Evolutionary conservation across 179 eudicot genomes (phyloP).

Genomic region (Patellifolia procumbens): DNA sequence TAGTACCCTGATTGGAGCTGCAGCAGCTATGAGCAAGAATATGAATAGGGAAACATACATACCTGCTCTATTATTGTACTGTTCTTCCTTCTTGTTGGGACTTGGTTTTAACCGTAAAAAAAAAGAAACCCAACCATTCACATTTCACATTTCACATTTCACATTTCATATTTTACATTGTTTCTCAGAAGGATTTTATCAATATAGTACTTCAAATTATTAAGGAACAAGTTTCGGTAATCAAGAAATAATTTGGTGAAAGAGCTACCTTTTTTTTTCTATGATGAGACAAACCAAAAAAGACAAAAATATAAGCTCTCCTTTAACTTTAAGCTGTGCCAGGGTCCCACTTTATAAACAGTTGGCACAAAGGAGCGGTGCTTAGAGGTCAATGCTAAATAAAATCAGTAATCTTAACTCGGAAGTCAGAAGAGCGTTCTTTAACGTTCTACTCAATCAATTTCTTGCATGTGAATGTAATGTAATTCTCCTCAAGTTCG

Average conservation of each 20-base stretch:
- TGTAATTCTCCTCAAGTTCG: background rate
- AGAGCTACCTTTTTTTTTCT: background rate
- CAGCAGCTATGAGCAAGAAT: background rate
- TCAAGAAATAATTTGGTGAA: background rate
- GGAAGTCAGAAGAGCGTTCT: background rate
- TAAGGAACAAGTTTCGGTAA: background rate
- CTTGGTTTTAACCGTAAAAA: background rate
- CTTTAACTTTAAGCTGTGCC: background rate
- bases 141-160: conserved; percentile 17
- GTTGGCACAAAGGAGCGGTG: conserved; percentile 24
- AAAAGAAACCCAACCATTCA: conserved; percentile 3
- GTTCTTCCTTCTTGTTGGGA: background rate
- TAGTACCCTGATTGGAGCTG: background rate
- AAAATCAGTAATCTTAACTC: background rate
- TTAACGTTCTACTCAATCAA: background rate
- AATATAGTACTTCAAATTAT: background rate
- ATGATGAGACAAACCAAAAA: conserved; percentile 20
- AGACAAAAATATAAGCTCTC: conserved; percentile 17
- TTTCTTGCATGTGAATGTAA: conserved; percentile 9
- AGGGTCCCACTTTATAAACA: background rate
- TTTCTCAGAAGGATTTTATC: background rate
- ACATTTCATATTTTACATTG: background rate
- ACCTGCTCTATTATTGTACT: too few relatives aligned
- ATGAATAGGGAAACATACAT: background rate
- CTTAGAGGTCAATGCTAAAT: conserved; percentile 2